phyloP scores from a whole-genome alignment of 352 stramenopile genomes.

The Pythium angustatum region DNA sequence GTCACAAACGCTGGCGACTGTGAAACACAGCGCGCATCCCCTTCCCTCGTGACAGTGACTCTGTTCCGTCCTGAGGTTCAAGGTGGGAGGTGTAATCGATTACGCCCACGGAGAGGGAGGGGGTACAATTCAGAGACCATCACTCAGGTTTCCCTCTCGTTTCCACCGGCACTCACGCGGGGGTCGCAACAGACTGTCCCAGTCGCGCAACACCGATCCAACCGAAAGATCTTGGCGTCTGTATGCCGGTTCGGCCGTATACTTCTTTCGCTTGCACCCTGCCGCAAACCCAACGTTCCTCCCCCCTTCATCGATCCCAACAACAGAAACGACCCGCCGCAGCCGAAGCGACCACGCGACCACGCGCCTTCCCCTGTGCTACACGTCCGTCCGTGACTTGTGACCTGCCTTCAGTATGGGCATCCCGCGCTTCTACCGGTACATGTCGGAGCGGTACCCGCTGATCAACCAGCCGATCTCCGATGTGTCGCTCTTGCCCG shows the following conservation, averaged over 20 bases:
- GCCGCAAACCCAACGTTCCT: not conserved
- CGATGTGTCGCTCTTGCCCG: conserved; percentile 95
- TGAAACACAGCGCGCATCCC: conserved; percentile 11
- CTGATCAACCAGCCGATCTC: conserved; percentile 98
- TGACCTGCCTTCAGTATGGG: conserved; percentile 86
- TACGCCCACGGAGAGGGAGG: not conserved
- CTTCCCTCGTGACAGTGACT: conserved; percentile 12
- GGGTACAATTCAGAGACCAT: conserved; percentile 10
- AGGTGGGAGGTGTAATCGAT: not conserved
- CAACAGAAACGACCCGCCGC: conserved; percentile 1
- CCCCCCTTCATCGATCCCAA: not conserved
- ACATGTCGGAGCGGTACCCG: conserved; percentile 96
- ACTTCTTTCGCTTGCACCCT: conserved; percentile 23
- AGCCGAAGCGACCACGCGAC: not conserved
- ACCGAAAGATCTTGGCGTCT: conserved; percentile 4
- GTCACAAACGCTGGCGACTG: not conserved
- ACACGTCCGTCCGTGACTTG: no score
- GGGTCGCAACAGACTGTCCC: conserved; percentile 3
- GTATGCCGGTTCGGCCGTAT: conserved; percentile 20
- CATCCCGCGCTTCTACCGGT: conserved; percentile 93
- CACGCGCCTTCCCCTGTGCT: no score
- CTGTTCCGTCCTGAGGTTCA: conserved; percentile 6
- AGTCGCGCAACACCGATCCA: conserved; percentile 15
- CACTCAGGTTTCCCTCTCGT: conserved; percentile 18
- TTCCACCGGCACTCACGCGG: conserved; percentile 18